phyloP scores from a whole-genome alignment of 345 rosid species.

The Brassica juncea region DNA sequence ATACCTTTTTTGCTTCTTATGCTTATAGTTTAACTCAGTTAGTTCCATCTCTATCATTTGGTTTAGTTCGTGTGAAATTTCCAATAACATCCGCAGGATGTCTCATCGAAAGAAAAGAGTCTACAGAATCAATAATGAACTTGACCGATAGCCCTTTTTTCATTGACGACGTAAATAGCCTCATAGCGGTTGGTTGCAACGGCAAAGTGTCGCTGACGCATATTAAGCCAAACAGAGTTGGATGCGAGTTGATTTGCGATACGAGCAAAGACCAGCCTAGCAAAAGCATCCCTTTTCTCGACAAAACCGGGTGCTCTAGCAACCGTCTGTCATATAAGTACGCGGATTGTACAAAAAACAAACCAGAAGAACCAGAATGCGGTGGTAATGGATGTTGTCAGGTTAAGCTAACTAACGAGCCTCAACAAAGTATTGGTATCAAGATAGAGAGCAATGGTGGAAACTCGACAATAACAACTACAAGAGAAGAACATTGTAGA shows the following conservation, averaged over 20 bases:
- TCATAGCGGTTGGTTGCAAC: conserved; percentile 46
- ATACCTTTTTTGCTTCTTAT: too few species aligned
- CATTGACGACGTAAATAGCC: background rate
- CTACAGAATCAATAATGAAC: background rate
- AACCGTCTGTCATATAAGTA: too few species aligned
- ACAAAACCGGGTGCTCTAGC: too few species aligned
- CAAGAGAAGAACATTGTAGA: too few species aligned
- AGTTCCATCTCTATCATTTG: too few species aligned
- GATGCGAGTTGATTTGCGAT: conserved; percentile 44
- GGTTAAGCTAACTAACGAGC: conserved; percentile 3
- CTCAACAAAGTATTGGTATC: conserved; percentile 10
- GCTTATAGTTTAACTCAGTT: too few species aligned
- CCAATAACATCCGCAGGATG: conserved; percentile 9
- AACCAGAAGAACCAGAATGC: conserved; percentile 7
- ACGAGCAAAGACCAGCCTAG: background rate
- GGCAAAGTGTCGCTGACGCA: background rate
- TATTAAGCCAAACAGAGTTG: conserved; percentile 13
- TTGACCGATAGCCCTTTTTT: conserved; percentile 26
- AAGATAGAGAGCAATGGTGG: background rate
- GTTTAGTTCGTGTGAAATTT: background rate
- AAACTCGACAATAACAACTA: background rate
- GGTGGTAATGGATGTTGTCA: conserved; percentile 50
- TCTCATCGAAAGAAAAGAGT: background rate
- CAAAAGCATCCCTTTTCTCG: too few species aligned
- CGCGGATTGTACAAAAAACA: background rate